phyloP scores from a whole-genome alignment of 441 rosid species.

The Biscutella laevigata region DNA sequence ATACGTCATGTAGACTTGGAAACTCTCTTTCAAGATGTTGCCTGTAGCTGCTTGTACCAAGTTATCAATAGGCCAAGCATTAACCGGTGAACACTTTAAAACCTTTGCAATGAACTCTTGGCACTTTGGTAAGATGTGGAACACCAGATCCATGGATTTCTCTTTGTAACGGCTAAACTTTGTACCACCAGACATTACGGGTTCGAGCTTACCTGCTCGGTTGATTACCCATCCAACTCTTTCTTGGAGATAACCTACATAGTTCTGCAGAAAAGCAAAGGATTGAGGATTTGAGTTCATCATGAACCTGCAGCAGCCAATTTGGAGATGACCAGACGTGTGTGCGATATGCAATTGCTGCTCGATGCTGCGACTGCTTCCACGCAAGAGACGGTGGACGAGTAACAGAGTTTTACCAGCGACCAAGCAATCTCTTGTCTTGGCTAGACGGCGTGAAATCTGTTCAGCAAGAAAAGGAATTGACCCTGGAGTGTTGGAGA shows the following conservation, averaged over 20 bases:
- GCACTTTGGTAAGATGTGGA: constrained; percentile 54
- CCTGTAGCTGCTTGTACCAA: constrained; percentile 48
- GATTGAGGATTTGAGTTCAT: constrained; percentile 24
- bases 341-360: constrained; percentile 47
- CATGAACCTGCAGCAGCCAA: constrained; percentile 35
- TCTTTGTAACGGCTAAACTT: constrained; percentile 37
- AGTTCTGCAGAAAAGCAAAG: constrained; percentile 40
- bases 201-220: constrained; percentile 78
- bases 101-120: constrained; percentile 53
- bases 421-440: constrained; percentile 53
- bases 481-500: constrained; percentile 48
- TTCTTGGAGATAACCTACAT: constrained; percentile 61
- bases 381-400: constrained; percentile 66
- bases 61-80: constrained; percentile 24
- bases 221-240: constrained; percentile 71
- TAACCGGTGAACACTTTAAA: constrained; percentile 38
- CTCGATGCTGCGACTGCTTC: constrained; percentile 64
- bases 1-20: constrained; percentile 54
- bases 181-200: constrained; percentile 35
- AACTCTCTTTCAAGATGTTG: constrained; percentile 73
- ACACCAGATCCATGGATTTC: constrained; percentile 41
- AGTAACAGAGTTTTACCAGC: constrained; percentile 68
- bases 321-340: constrained; percentile 62
- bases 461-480: constrained; percentile 61
- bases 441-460: constrained; percentile 64